Evolutionary conservation across 345 rosid species (phyloP).

Genomic region (Melaleuca quinquenervia): DNA sequence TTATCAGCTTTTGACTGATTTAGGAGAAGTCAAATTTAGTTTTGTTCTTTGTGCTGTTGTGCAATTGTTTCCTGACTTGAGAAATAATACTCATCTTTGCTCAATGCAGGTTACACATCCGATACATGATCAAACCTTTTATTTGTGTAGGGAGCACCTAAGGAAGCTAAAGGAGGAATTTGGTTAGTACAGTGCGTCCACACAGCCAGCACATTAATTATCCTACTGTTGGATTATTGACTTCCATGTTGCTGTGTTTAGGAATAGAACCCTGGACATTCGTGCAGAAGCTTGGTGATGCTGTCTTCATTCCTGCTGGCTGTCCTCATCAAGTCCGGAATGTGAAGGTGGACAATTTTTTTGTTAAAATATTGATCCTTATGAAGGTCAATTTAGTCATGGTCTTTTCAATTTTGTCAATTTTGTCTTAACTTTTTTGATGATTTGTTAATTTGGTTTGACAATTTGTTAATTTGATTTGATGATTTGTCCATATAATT

Average conservation of each 20-base stretch:
- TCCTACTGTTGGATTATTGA: not conserved
- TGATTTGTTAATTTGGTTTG: no score
- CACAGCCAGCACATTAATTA: not conserved
- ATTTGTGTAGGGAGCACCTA: constrained; percentile 44
- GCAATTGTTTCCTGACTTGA: not conserved
- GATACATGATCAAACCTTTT: constrained; percentile 65
- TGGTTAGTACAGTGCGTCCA: constrained; percentile 24
- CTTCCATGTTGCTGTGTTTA: constrained; percentile 1
- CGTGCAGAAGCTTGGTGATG: constrained; percentile 51
- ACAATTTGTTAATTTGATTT: no score
- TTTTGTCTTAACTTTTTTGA: no score
- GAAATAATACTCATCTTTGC: not conserved
- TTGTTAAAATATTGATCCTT: not conserved
- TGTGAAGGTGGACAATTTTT: constrained; percentile 26
- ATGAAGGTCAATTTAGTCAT: not conserved
- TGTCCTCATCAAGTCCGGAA: constrained; percentile 72
- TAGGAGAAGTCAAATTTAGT: not conserved
- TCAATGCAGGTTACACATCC: constrained; percentile 48
- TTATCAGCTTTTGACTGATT: not conserved
- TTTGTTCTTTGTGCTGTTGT: not conserved
- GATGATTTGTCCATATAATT: no score
- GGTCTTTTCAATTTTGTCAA: no score
- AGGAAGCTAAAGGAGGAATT: constrained; percentile 64
- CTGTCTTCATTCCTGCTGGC: constrained; percentile 62
- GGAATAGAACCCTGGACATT: constrained; percentile 69